phyloP scores from a whole-genome alignment of 2,329 filamentous ascomycete genomes.

The Raffaelea ambrosiae region DNA sequence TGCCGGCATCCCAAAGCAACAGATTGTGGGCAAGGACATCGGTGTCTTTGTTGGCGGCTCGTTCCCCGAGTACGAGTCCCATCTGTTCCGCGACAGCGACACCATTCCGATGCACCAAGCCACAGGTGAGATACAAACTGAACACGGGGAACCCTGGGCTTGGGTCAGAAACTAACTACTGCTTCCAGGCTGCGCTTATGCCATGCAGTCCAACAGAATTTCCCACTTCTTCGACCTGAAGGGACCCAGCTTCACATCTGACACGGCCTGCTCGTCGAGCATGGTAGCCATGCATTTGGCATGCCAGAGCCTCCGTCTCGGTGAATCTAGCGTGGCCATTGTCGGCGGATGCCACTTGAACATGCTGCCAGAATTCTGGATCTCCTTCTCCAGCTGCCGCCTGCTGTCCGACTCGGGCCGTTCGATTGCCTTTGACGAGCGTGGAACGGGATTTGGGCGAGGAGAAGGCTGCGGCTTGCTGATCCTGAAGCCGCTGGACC shows the following conservation, averaged over 20 bases:
- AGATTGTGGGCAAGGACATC: constrained; percentile 36
- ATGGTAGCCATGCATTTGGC: constrained; percentile 41
- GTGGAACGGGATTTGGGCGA: constrained; percentile 50
- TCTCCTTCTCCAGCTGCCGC: constrained; percentile 34
- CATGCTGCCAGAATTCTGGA: constrained; percentile 37
- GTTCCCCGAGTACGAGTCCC: constrained; percentile 39
- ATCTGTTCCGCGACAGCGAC: constrained; percentile 33
- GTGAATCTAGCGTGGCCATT: constrained; percentile 37
- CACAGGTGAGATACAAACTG: constrained; percentile 34
- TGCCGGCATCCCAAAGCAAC: constrained; percentile 38
- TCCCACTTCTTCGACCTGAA: constrained; percentile 47
- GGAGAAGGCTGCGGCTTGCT: constrained; percentile 51
- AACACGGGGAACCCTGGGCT: neutral
- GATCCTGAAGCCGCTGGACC: constrained; percentile 46
- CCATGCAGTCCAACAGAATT: constrained; percentile 45
- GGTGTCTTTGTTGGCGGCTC: constrained; percentile 41
- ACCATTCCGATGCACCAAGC: constrained; percentile 43
- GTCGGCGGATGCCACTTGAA: constrained; percentile 39
- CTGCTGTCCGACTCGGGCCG: constrained; percentile 43
- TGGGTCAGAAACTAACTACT: neutral
- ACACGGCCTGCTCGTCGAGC: constrained; percentile 45
- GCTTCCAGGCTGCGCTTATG: constrained; percentile 34
- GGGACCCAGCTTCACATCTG: constrained; percentile 42
- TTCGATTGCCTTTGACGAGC: constrained; percentile 41
- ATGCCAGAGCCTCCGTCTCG: constrained; percentile 37